Conservation (phyloP, 176 grass and related monocot species). For the Bothriochloa decipiens region DNA sequence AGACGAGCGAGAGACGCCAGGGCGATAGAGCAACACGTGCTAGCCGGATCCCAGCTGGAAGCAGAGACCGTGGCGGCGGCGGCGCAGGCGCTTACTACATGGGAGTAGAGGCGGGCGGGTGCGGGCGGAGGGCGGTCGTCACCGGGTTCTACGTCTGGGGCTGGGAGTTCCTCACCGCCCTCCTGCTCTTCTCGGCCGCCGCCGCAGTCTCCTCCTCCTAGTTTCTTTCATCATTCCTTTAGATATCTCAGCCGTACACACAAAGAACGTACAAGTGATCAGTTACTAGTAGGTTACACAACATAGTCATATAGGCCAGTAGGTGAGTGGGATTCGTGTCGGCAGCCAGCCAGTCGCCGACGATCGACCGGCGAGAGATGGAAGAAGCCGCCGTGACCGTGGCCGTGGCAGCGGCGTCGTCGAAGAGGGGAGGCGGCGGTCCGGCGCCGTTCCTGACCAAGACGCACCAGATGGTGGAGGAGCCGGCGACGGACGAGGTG, state of each 20-base stretch:
- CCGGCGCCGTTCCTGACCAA: conserved; percentile 91
- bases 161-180: conserved; percentile 92
- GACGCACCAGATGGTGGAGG: conserved; percentile 90
- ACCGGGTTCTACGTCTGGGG: conserved; percentile 93
- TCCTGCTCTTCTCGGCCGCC: conserved; percentile 76
- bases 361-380: background rate
- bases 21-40: no score
- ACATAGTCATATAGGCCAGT: background rate
- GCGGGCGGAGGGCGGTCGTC: conserved; percentile 60
- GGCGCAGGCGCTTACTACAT: conserved; percentile 51
- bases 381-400: background rate
- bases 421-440: conserved; percentile 13
- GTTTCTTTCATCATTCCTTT: background rate
- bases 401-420: background rate
- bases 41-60: background rate
- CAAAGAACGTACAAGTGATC: conserved; percentile 5
- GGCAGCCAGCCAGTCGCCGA: background rate
- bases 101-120: conserved; percentile 61
- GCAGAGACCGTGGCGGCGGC: background rate
- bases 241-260: conserved; percentile 2
- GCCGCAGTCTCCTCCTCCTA: conserved; percentile 20
- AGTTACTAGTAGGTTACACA: background rate
- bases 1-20: background rate
- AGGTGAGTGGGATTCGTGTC: background rate
- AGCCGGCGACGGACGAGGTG: conserved; percentile 64